A percentile compares a stretch with the other conserved stretches of the same genome.
These are phyloP conservation scores for Cyclotella baltica DNA, from an alignment of 108 stramenopile species.

Conservation along the genomic window DNA sequence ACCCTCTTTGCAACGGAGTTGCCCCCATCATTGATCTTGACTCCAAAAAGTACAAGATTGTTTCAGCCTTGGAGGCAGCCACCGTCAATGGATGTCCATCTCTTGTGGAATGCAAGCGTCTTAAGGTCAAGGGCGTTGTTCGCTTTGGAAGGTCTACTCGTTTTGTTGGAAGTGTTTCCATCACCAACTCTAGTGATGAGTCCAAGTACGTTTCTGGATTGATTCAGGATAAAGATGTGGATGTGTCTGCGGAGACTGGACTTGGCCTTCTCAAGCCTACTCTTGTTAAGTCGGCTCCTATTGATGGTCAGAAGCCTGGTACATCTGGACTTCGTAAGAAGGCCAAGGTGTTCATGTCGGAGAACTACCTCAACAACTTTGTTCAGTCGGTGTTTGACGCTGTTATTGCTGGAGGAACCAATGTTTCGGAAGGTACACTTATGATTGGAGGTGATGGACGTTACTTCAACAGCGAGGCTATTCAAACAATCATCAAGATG, in stretches of 20 bases:
- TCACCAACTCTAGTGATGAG: constrained; percentile 92
- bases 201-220: constrained; percentile 87
- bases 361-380: constrained; percentile 98
- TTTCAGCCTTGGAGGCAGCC: constrained; percentile 93
- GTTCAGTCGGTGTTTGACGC: constrained; percentile 97
- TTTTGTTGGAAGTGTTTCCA: constrained; percentile 88
- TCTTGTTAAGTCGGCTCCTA: constrained; percentile 85
- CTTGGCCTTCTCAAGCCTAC: constrained; percentile 86
- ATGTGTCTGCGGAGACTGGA: constrained; percentile 88
- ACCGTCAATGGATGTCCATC: constrained; percentile 90
- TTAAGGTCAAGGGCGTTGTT: constrained; percentile 91
- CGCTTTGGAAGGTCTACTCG: constrained; percentile 85
- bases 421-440: constrained; percentile 90
- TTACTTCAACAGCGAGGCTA: constrained; percentile 96
- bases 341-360: constrained; percentile 95
- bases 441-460: constrained; percentile 99
- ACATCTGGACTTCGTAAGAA: constrained; percentile 99
- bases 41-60: constrained; percentile 96
- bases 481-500: constrained; percentile 97
- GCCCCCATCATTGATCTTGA: constrained; percentile 93
- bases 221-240: constrained; percentile 85
- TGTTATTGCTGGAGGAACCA: constrained; percentile 85
- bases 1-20: constrained; percentile 81
- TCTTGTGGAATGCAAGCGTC: constrained; percentile 89
- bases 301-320: constrained; percentile 99